Conservation (phyloP, 257 asterid genomes). For the Jaltomata sinuosa region DNA sequence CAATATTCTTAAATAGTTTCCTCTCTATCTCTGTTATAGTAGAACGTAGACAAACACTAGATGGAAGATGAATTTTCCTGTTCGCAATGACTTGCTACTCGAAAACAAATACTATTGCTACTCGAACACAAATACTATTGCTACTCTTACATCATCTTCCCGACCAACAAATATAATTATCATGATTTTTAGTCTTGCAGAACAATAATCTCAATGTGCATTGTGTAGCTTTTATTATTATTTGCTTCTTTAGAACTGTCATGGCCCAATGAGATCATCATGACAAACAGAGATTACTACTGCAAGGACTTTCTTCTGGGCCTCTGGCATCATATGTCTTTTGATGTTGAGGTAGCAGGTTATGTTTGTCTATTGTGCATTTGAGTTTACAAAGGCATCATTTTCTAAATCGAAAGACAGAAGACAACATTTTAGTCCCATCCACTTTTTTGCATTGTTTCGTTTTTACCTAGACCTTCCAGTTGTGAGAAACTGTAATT, state of each 20-base stretch:
- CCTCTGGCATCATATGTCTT: background rate
- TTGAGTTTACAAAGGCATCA: background rate
- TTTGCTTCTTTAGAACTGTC: background rate
- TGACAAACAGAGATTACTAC: background rate
- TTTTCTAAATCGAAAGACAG: background rate
- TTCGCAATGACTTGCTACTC: background rate
- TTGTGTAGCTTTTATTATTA: background rate
- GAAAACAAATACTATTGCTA: background rate
- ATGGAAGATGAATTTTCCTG: background rate
- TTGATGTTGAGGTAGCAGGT: background rate
- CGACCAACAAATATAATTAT: background rate
- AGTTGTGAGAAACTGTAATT: background rate
- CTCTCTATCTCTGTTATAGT: background rate
- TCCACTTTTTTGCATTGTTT: background rate
- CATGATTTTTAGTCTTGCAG: background rate
- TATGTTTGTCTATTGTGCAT: background rate
- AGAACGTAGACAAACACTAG: too few species aligned
- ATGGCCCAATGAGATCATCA: background rate
- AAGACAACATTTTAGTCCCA: background rate
- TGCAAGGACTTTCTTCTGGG: background rate
- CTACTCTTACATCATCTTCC: background rate
- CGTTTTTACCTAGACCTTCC: background rate
- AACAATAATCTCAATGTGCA: background rate
- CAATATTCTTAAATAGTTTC: background rate
- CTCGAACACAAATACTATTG: background rate